phyloP scores from a whole-genome alignment of 164 flowering plant species.

The Magnolia officinalis region DNA sequence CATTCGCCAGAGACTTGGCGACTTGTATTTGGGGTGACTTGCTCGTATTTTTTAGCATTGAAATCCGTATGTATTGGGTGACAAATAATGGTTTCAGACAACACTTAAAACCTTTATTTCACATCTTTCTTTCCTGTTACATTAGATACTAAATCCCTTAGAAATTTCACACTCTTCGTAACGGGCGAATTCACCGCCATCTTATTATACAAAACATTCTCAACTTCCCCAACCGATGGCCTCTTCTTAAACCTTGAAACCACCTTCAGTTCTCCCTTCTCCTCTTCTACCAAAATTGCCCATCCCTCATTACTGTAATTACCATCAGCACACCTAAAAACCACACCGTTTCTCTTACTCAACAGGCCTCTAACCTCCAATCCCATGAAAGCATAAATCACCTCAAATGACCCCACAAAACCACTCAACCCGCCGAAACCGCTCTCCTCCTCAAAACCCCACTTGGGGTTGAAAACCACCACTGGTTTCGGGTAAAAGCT shows the following conservation, averaged over 20 bases:
- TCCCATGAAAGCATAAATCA: slow-evolving; percentile 80
- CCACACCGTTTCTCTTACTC: slow-evolving; percentile 64
- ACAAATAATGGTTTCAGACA: too few species aligned
- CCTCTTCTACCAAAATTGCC: slow-evolving; percentile 78
- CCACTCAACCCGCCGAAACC: slow-evolving; percentile 44
- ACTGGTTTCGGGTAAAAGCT: slow-evolving; percentile 57
- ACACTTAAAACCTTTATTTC: neutral
- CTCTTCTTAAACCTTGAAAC: slow-evolving; percentile 60
- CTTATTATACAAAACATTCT: slow-evolving; percentile 72
- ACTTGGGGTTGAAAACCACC: slow-evolving; percentile 72
- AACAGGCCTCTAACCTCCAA: slow-evolving; percentile 72
- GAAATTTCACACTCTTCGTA: slow-evolving; percentile 74
- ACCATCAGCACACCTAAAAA: slow-evolving; percentile 60
- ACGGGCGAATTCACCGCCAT: slow-evolving; percentile 84
- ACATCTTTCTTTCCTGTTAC: slow-evolving; percentile 54
- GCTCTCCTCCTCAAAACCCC: slow-evolving; percentile 68
- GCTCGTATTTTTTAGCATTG: too few species aligned
- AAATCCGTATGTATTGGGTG: too few species aligned
- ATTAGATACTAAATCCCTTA: slow-evolving; percentile 65
- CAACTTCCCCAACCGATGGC: slow-evolving; percentile 69
- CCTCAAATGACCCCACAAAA: slow-evolving; percentile 73
- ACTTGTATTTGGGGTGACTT: too few species aligned
- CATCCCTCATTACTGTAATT: slow-evolving; percentile 53
- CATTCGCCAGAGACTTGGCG: too few species aligned
- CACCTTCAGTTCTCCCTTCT: slow-evolving; percentile 57